These are phyloP conservation scores for Spinellus fusiger DNA, from an alignment of 192 early-diverging fungal species.

Conservation along the genomic window DNA sequence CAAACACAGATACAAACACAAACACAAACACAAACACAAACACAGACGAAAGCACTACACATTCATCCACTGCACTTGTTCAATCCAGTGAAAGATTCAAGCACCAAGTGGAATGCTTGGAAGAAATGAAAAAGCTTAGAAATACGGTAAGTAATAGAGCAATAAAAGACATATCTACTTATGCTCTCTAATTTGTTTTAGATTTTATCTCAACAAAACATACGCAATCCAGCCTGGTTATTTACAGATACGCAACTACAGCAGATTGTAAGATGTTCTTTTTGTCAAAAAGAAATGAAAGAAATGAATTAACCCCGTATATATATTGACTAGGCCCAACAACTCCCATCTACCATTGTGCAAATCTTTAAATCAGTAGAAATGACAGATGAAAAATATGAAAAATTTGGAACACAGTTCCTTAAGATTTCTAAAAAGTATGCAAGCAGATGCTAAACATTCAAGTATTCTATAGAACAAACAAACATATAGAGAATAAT, in stretches of 20 bases:
- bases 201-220: constrained; percentile 1
- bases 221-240: neutral
- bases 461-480: too few relatives aligned
- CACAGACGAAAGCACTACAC: too few relatives aligned
- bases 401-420: constrained; percentile 8
- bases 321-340: neutral
- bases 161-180: neutral
- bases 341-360: neutral
- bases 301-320: neutral
- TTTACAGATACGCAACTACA: constrained; percentile 19
- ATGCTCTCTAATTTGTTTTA: neutral
- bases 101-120: neutral
- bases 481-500: too few relatives aligned
- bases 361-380: constrained; percentile 4
- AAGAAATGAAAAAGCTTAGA: neutral
- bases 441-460: too few relatives aligned
- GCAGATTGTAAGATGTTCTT: constrained; percentile 7
- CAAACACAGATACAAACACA: neutral
- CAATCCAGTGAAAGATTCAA: neutral
- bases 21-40: neutral
- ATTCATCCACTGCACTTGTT: neutral
- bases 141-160: neutral
- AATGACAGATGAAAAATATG: constrained; percentile 15
- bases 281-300: neutral
- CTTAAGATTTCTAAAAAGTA: constrained; percentile 8